Conservation (phyloP, 495 filamentous ascomycete genomes). For the Penicillium robsamsonii region DNA sequence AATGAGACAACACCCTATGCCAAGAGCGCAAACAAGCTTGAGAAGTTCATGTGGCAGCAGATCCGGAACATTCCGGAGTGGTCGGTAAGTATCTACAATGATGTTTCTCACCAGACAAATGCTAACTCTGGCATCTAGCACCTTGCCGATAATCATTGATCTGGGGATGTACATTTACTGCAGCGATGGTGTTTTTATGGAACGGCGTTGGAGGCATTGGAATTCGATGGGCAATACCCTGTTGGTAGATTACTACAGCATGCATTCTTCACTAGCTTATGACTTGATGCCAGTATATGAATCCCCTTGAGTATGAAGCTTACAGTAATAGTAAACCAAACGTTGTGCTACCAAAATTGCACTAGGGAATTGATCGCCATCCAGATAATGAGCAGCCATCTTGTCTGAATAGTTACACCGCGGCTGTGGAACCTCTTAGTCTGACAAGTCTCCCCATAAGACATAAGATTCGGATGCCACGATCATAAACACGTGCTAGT, state of each 20-base stretch:
- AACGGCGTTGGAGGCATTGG: conserved; percentile 22
- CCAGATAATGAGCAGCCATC: too few relatives aligned
- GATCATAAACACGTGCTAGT: too few relatives aligned
- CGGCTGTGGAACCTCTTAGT: too few relatives aligned
- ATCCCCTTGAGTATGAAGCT: neutral
- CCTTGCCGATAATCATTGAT: conserved; percentile 47
- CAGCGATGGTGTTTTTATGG: conserved; percentile 21
- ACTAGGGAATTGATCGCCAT: too few relatives aligned
- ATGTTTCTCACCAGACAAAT: neutral
- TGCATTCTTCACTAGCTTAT: neutral
- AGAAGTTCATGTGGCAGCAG: conserved; percentile 96
- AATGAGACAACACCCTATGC: conserved; percentile 93
- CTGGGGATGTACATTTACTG: neutral
- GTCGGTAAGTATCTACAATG: conserved; percentile 58
- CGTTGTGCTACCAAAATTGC: too few relatives aligned
- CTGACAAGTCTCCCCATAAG: too few relatives aligned
- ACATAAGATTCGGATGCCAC: too few relatives aligned
- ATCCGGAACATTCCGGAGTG: conserved; percentile 94
- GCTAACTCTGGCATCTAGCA: conserved; percentile 34
- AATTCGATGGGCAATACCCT: conserved; percentile 27
- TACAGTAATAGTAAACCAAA: too few relatives aligned
- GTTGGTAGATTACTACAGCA: conserved; percentile 20
- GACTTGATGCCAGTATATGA: conserved; percentile 5
- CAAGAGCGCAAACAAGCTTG: conserved; percentile 91
- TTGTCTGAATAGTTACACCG: too few relatives aligned